Conservation (phyloP, 495 filamentous ascomycete genomes). For the Neurospora hispaniola region DNA sequence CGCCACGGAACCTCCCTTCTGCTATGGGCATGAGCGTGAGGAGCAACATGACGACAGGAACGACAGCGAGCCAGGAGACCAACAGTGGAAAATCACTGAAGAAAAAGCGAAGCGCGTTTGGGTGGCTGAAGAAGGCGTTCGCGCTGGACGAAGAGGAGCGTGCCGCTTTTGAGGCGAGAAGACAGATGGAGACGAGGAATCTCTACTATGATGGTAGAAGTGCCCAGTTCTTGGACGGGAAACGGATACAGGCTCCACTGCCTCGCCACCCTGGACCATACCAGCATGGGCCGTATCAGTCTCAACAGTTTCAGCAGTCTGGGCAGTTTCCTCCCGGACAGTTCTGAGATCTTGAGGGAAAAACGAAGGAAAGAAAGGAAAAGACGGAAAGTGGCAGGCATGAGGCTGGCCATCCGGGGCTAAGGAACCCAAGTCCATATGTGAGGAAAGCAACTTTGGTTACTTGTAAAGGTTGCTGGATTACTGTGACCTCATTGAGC, state of each 20-base stretch:
- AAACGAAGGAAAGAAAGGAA: background rate
- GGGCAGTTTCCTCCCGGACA: background rate
- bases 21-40: constrained; percentile 43
- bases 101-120: constrained; percentile 49
- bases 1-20: constrained; percentile 34
- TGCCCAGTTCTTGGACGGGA: constrained; percentile 35
- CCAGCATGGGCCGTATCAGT: background rate
- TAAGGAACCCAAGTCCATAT: background rate
- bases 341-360: background rate
- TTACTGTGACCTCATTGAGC: background rate
- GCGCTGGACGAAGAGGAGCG: constrained; percentile 46
- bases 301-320: background rate
- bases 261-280: background rate
- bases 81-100: constrained; percentile 29
- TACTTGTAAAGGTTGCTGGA: background rate
- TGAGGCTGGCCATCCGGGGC: background rate
- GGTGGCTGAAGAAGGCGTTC: constrained; percentile 50
- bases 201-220: constrained; percentile 33
- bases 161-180: constrained; percentile 38
- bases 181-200: constrained; percentile 26
- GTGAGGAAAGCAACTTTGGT: background rate
- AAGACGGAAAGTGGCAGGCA: background rate
- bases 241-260: constrained; percentile 16
- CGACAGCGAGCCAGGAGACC: constrained; percentile 8
- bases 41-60: constrained; percentile 30